Evolutionary conservation across 805 yeast genomes (phyloP).

Genomic region (Sugiyamaella marilandica): DNA sequence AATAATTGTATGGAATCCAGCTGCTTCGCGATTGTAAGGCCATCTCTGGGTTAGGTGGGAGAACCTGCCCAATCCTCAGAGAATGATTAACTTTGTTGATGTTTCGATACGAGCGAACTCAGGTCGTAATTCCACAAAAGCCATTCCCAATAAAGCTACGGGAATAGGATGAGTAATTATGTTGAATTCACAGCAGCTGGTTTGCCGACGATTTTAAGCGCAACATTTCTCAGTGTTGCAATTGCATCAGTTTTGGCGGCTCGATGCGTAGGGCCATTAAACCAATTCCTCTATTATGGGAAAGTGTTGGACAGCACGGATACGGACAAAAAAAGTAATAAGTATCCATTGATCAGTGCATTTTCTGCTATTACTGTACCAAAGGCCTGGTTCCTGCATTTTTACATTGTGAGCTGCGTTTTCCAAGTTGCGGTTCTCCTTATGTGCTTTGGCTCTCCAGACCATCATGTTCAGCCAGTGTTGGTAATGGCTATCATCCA

Average conservation of each 20-base stretch:
- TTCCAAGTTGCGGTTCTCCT: neutral
- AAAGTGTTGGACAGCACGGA: conserved; percentile 20
- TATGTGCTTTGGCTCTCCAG: neutral
- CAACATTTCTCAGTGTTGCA: conserved; percentile 4
- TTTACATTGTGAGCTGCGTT: conserved; percentile 25
- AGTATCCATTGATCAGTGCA: neutral
- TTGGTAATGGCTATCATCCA: conserved; percentile 36
- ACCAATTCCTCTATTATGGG: conserved; percentile 28
- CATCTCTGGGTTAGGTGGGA: no score
- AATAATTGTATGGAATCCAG: no score
- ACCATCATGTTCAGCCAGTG: conserved; percentile 1
- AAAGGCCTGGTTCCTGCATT: conserved; percentile 32
- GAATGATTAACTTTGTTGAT: no score
- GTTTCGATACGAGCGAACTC: no score
- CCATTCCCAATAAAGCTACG: no score
- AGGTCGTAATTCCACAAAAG: no score
- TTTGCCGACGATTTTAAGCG: neutral
- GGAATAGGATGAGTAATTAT: no score
- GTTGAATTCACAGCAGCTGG: neutral
- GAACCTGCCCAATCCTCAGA: no score
- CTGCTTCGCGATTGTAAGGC: no score
- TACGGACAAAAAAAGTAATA: neutral
- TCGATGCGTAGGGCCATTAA: conserved; percentile 9
- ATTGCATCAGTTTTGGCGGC: conserved; percentile 17
- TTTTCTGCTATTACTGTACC: conserved; percentile 26